Evolutionary conservation across 352 stramenopile genomes (phyloP).

Genomic region (Albugo candida): DNA sequence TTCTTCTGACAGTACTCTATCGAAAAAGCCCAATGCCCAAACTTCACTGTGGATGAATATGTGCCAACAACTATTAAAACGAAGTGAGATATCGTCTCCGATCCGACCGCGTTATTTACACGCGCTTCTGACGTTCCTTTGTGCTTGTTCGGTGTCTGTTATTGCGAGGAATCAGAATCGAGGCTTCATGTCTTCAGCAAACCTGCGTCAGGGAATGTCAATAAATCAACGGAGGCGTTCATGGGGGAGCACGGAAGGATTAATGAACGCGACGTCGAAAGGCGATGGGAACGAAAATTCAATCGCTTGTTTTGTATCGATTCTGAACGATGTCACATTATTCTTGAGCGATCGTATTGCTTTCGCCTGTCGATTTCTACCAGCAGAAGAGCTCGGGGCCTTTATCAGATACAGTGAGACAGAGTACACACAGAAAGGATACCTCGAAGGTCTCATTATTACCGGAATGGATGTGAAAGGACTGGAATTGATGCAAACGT

Average conservation of each 20-base stretch:
- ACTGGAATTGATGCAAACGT: conserved; percentile 79
- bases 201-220: conserved; percentile 2
- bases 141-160: conserved; percentile 11
- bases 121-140: conserved; percentile 57
- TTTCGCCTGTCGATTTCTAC: conserved; percentile 83
- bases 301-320: conserved; percentile 21
- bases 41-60: conserved; percentile 52
- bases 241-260: conserved; percentile 41
- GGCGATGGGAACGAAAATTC: conserved; percentile 12
- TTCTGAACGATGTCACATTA: conserved; percentile 75
- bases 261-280: conserved; percentile 8
- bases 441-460: conserved; percentile 82
- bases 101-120: conserved; percentile 59
- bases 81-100: conserved; percentile 44
- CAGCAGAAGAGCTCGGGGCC: conserved; percentile 52
- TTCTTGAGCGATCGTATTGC: conserved; percentile 78
- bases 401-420: conserved; percentile 68
- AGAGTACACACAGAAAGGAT: conserved; percentile 60
- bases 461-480: conserved; percentile 71
- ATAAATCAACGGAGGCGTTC: conserved; percentile 14
- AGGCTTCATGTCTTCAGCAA: conserved; percentile 4
- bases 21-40: conserved; percentile 13
- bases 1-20: conserved; percentile 17
- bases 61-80: conserved; percentile 58
- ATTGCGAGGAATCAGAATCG: conserved; percentile 12